phyloP scores from a whole-genome alignment of 208 protist species.

The Acanthamoeba lenticulata region DNA sequence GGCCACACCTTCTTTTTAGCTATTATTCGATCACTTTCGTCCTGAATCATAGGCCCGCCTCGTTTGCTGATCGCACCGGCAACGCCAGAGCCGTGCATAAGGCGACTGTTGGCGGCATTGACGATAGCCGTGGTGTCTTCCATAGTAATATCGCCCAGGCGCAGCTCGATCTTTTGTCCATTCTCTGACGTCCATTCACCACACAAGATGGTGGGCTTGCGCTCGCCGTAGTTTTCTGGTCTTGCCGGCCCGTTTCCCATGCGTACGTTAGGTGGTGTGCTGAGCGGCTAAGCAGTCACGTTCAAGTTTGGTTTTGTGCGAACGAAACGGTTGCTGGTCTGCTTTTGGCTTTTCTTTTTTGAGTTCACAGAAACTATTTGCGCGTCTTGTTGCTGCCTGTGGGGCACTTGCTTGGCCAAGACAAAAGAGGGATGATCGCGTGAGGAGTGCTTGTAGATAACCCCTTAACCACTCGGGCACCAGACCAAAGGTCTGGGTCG shows the following conservation, averaged over 20 bases:
- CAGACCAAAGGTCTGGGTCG: too few relatives aligned
- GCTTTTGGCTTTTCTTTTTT: too few relatives aligned
- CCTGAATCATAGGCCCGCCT: conserved; percentile 11
- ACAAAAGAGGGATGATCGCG: too few relatives aligned
- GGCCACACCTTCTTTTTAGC: not conserved
- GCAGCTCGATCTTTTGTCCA: conserved; percentile 35
- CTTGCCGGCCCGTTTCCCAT: conserved; percentile 35
- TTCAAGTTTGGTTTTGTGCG: too few relatives aligned
- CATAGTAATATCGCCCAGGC: conserved; percentile 52
- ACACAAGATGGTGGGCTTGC: not conserved
- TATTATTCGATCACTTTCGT: conserved; percentile 8
- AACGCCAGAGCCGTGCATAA: conserved; percentile 42
- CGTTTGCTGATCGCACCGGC: not conserved
- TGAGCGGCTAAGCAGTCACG: too few relatives aligned
- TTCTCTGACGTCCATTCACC: not conserved
- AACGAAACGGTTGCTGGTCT: too few relatives aligned
- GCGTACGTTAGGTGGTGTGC: not conserved
- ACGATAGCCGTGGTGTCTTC: conserved; percentile 59
- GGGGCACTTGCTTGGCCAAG: too few relatives aligned
- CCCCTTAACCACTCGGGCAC: too few relatives aligned
- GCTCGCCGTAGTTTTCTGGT: conserved; percentile 35
- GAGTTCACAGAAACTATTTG: too few relatives aligned
- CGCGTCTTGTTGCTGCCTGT: too few relatives aligned
- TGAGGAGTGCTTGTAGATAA: too few relatives aligned
- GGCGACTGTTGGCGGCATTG: conserved; percentile 48